Evolutionary conservation across 1,284 basidiomycete genomes (phyloP).

Genomic region (Papiliotrema fonsecae): DNA sequence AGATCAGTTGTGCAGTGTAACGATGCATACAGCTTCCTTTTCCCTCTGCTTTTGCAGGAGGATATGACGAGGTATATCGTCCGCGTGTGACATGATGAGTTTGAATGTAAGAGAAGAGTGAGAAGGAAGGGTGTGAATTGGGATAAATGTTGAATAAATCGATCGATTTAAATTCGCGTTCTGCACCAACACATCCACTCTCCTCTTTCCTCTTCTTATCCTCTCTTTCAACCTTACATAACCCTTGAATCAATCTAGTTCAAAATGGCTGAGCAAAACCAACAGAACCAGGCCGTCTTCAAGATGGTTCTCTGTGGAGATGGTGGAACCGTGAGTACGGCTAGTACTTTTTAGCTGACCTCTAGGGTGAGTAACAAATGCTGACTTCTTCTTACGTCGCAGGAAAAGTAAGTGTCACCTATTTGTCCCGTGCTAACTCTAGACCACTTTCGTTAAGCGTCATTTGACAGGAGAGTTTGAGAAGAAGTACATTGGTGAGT

Average conservation of each 20-base stretch:
- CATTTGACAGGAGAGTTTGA: slow-evolving; percentile 99
- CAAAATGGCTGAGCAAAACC: slow-evolving; percentile 18
- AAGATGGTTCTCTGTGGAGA: slow-evolving; percentile 96
- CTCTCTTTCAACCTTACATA: slow-evolving; percentile 1
- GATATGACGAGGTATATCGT: slow-evolving; percentile 21
- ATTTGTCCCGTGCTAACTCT: background rate
- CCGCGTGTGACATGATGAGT: slow-evolving; percentile 13
- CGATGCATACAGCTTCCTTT: slow-evolving; percentile 27
- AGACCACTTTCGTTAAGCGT: slow-evolving; percentile 98
- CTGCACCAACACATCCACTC: slow-evolving; percentile 2
- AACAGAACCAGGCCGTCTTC: slow-evolving; percentile 81
- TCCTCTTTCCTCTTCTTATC: background rate
- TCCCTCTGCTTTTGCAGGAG: slow-evolving; percentile 30
- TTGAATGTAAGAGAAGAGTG: background rate
- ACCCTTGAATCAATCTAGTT: background rate
- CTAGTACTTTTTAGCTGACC: background rate
- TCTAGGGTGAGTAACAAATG: background rate
- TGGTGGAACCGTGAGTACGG: slow-evolving; percentile 85
- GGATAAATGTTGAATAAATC: background rate
- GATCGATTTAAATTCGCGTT: background rate
- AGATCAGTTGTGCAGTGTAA: background rate
- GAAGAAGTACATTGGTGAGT: slow-evolving; percentile 98
- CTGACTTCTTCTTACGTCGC: background rate
- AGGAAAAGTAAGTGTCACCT: slow-evolving; percentile 44
- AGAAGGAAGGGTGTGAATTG: background rate